A percentile compares a stretch with the other conserved stretches of the same genome.
Evolutionary conservation across 2,329 filamentous ascomycete species (phyloP).

Genomic region (Venturia oleaginea): DNA sequence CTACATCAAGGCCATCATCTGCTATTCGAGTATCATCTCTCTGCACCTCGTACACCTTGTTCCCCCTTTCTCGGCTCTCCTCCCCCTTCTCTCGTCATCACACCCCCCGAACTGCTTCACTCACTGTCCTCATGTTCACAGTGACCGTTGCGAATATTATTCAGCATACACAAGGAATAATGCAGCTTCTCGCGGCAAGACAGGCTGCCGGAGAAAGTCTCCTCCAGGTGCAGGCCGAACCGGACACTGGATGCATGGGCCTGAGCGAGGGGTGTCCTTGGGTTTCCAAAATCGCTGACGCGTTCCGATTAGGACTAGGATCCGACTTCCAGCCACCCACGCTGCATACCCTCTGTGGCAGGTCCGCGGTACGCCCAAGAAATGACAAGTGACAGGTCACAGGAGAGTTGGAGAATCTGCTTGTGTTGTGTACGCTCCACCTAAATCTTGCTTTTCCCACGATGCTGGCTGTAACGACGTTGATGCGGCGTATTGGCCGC

Average conservation of each 20-base stretch:
- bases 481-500: background rate
- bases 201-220: background rate
- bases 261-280: background rate
- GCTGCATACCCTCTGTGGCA: background rate
- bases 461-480: background rate
- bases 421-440: background rate
- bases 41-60: background rate
- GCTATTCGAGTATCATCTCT: background rate
- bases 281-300: constrained; percentile 2
- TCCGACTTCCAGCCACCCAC: constrained; percentile 4
- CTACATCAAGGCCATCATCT: background rate
- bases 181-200: background rate
- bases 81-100: background rate
- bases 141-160: background rate
- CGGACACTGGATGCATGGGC: background rate
- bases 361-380: background rate
- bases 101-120: background rate
- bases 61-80: background rate
- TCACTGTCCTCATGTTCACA: background rate
- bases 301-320: constrained; percentile 5
- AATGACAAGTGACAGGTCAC: background rate
- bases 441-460: background rate
- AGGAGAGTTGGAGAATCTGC: background rate
- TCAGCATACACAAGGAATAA: background rate
- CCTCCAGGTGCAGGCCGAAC: background rate